Evolutionary conservation across 164 flowering plant genomes (phyloP), one percentile per base, ranked within the genome.

Genomic region (Vitis rupestris): DNA sequence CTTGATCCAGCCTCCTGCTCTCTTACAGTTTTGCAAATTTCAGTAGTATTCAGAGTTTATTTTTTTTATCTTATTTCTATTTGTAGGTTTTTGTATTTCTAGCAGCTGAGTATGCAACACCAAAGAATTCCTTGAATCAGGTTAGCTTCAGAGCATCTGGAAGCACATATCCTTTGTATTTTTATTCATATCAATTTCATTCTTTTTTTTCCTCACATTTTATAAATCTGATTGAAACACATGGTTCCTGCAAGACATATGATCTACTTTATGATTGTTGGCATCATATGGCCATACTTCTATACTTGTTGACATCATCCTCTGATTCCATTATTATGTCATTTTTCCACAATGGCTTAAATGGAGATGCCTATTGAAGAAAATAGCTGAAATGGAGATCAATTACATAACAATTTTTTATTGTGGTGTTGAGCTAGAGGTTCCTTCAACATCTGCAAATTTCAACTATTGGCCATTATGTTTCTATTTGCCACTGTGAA

Each of bases 61-160:
- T 23, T 23, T 23, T 17, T 23, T 19, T 52, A 9, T 37, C 6
- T 29, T 53, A 15, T 65, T 54, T 49, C 14, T 29, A 54, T 59
- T 23, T 83, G 72, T 85, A 93, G 95, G 90, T 90, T 71, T 93
- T 93, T 77, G 90, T 87, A 19, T 93, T 93, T 77, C 37, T 93
- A 53, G 95, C 98, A 15, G 98, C 97, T 23, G 98, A 93, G 76
- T 93, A 93, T 80, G 90, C 82, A 81, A 91, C 98, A 54, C 82
- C 87, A 30, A 73, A 76, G 81, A 89, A 93, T 77, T 77, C 89
- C 29, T 72, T 93, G 71, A 93, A 93, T 75, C 98, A 93, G 92
- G 98, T 89, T 73, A 66, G 37, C 5, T 50, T 29, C 52, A 11
- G 1, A 0, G 47, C 13, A 10, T 52, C 55, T 10, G 15, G 8